phyloP scores from a whole-genome alignment of 768 basidiomycete genomes.

The Pleurotus tuoliensis region DNA sequence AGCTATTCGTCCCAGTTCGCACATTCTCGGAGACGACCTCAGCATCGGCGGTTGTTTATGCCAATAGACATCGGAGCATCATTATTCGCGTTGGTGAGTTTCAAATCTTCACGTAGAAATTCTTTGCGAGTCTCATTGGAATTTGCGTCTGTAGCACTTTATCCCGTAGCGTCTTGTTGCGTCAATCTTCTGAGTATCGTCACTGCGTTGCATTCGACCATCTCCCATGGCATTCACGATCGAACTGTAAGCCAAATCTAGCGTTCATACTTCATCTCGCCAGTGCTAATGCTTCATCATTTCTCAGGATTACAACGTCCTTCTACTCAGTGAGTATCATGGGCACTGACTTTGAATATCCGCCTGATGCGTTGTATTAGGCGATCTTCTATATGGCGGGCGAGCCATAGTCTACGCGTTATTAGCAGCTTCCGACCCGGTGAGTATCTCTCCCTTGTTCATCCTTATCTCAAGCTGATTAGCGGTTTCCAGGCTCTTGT shows the following conservation, averaged over 20 bases:
- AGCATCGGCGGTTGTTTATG: neutral
- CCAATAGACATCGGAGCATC: conserved; percentile 5
- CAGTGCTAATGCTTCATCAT: neutral
- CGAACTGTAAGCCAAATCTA: neutral
- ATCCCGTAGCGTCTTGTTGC: conserved; percentile 7
- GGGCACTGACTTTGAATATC: neutral
- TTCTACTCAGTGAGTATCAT: neutral
- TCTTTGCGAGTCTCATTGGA: neutral
- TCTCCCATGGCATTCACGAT: neutral
- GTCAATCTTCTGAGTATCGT: conserved; percentile 7
- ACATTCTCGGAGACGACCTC: neutral
- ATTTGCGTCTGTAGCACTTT: conserved; percentile 3
- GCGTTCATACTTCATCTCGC: no score
- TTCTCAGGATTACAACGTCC: neutral
- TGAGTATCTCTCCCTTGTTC: conserved; percentile 2
- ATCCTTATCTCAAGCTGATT: neutral
- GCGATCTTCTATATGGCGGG: neutral
- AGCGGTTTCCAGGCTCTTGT: neutral
- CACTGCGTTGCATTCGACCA: conserved; percentile 1
- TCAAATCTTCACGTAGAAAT: neutral
- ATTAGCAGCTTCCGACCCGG: conserved; percentile 11
- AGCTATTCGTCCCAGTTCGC: neutral
- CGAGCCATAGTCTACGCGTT: conserved; percentile 10
- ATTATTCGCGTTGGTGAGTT: conserved; percentile 10
- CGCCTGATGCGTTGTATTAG: neutral